Evolutionary conservation across 106 monocot genomes (phyloP).

Genomic region (Dioscorea alata): DNA sequence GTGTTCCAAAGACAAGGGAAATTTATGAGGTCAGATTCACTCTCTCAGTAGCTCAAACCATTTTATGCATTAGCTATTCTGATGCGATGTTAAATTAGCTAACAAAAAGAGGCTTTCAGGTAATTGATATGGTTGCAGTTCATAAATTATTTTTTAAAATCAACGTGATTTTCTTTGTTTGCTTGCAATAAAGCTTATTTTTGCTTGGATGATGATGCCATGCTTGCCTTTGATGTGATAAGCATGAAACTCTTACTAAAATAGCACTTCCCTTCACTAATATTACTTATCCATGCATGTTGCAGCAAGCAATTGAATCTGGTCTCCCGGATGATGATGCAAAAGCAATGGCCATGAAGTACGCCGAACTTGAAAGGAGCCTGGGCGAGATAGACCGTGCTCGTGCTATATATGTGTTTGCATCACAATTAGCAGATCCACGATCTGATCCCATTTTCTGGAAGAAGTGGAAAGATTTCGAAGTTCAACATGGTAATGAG

Average conservation of each 20-base stretch:
- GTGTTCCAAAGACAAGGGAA: conserved; percentile 93
- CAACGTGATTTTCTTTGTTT: no score
- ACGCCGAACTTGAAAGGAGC: conserved; percentile 91
- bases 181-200: no score
- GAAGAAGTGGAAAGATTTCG: conserved; percentile 96
- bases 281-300: background rate
- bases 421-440: conserved; percentile 90
- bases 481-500: conserved; percentile 94
- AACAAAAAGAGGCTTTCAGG: no score
- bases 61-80: no score
- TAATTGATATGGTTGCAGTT: no score
- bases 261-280: no score
- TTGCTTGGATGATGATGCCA: no score
- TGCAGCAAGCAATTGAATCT: conserved; percentile 97
- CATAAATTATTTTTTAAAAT: no score
- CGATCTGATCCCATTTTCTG: conserved; percentile 74
- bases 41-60: background rate
- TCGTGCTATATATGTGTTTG: conserved; percentile 70
- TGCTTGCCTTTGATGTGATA: no score
- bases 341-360: conserved; percentile 86
- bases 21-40: conserved; percentile 78
- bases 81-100: no score
- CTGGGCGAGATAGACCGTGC: conserved; percentile 96
- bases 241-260: no score
- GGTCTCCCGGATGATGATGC: conserved; percentile 84